Conservation (phyloP, 352 stramenopile species). For the Pythium utonaiense region DNA sequence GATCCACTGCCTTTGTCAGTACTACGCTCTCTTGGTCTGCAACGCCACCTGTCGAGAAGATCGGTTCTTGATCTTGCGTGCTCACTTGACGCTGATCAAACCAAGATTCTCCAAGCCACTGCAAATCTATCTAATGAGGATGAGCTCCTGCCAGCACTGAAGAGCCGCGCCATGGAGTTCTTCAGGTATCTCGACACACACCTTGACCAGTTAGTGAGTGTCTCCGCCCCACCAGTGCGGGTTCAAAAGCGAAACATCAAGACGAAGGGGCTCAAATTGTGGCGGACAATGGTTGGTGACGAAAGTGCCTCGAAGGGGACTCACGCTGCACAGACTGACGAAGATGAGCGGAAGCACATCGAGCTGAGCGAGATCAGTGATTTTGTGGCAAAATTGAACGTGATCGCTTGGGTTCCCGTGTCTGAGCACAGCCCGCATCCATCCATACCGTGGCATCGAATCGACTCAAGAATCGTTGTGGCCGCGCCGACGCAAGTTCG, state of each 20-base stretch:
- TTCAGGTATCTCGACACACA: constrained; percentile 67
- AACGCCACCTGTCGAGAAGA: constrained; percentile 54
- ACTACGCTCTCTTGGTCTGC: constrained; percentile 61
- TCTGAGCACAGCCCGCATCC: constrained; percentile 32
- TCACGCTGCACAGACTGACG: constrained; percentile 17
- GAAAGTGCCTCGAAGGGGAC: constrained; percentile 9
- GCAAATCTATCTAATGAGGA: constrained; percentile 8
- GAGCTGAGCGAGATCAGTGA: constrained; percentile 54
- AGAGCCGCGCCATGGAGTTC: constrained; percentile 39
- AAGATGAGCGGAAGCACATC: constrained; percentile 31
- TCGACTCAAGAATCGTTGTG: constrained; percentile 37
- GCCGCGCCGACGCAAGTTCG: constrained; percentile 30
- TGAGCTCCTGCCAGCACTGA: constrained; percentile 27
- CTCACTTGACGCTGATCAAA: constrained; percentile 55
- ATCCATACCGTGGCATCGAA: constrained; percentile 35
- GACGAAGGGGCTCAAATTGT: constrained; percentile 48
- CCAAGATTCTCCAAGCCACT: constrained; percentile 25
- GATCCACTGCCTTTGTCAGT: constrained; percentile 45
- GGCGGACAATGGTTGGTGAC: constrained; percentile 44
- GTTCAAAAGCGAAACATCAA: constrained; percentile 43
- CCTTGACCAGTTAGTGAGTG: constrained; percentile 46
- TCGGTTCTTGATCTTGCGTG: constrained; percentile 60
- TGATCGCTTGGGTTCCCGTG: constrained; percentile 63
- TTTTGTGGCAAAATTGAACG: constrained; percentile 50
- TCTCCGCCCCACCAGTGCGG: constrained; percentile 22